Percentiles rank a stretch among this genome's conserved stretches.
These are phyloP conservation scores for Solanum medicagineum DNA, from an alignment of 257 asterid genomes.

Conservation along the genomic window DNA sequence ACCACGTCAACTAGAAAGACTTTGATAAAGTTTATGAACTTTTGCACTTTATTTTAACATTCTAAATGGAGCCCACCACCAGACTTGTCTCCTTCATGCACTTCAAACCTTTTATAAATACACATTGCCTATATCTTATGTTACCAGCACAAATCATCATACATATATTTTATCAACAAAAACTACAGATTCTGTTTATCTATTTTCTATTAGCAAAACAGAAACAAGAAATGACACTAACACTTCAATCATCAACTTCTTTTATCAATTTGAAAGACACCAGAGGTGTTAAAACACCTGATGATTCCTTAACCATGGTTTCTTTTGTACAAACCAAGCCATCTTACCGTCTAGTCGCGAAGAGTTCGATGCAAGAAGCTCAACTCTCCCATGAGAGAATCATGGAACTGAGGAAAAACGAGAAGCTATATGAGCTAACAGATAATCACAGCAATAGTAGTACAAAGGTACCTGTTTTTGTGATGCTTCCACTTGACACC, in stretches of 20 bases:
- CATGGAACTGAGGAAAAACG: conserved; percentile 17
- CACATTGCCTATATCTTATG: not conserved
- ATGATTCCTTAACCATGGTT: conserved; percentile 39
- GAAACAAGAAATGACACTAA: conserved; percentile 41
- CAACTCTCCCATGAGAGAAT: conserved; percentile 7
- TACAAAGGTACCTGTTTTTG: conserved; percentile 63
- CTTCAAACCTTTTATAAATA: conserved; percentile 31
- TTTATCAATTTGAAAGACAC: conserved; percentile 45
- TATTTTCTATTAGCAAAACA: not conserved
- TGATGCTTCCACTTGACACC: conserved; percentile 89
- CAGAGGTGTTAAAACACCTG: conserved; percentile 31
- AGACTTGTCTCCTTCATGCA: conserved; percentile 23
- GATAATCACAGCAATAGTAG: conserved; percentile 16
- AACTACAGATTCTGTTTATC: not conserved
- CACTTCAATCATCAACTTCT: conserved; percentile 64
- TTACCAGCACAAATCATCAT: not conserved
- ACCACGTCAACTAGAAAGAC: not conserved
- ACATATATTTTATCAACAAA: not conserved
- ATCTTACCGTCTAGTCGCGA: conserved; percentile 29
- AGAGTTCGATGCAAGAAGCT: conserved; percentile 34
- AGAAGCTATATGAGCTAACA: conserved; percentile 38
- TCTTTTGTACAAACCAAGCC: conserved; percentile 41
- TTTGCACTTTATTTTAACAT: conserved; percentile 32
- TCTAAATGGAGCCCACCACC: conserved; percentile 55
- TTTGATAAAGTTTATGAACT: conserved; percentile 17